Conservation (phyloP, 805 yeast genomes). For the Martiniozyma abietophila region DNA sequence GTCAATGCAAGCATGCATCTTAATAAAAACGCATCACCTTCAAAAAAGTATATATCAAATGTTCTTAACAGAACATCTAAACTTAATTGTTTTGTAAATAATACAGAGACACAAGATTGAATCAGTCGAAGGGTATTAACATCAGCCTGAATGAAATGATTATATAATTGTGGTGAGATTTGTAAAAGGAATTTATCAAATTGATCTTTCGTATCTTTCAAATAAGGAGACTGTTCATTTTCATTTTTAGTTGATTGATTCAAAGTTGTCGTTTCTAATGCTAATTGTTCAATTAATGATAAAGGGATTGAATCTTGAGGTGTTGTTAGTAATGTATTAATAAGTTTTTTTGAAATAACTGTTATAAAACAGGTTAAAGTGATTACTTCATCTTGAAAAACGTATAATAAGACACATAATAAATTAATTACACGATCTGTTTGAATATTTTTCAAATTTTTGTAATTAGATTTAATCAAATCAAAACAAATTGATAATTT, state of each 20-base stretch:
- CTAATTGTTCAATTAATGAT: conserved; percentile 11
- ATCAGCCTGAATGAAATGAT: conserved; percentile 39
- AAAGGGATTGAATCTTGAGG: conserved; percentile 3
- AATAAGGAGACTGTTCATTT: conserved; percentile 13
- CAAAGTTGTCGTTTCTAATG: conserved; percentile 8
- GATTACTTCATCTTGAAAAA: conserved; percentile 16
- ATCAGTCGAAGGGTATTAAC: conserved; percentile 36
- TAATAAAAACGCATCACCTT: conserved; percentile 47
- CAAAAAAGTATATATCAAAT: conserved; percentile 52
- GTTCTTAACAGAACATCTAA: conserved; percentile 40
- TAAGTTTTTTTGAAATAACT: conserved; percentile 21
- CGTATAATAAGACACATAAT: conserved; percentile 21
- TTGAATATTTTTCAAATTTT: conserved; percentile 9
- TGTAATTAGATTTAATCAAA: conserved; percentile 10
- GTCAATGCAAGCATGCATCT: conserved; percentile 46
- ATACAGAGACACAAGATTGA: conserved; percentile 32
- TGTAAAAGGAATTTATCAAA: conserved; percentile 39
- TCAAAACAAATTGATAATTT: conserved; percentile 18
- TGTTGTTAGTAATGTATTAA: conserved; percentile 14
- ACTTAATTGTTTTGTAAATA: conserved; percentile 37
- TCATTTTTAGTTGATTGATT: background rate
- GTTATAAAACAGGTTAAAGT: conserved; percentile 21
- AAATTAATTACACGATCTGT: conserved; percentile 16
- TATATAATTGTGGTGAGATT: conserved; percentile 35
- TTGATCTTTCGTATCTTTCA: conserved; percentile 34